phyloP scores from a whole-genome alignment of 768 basidiomycete genomes.

The Pholiota molesta region DNA sequence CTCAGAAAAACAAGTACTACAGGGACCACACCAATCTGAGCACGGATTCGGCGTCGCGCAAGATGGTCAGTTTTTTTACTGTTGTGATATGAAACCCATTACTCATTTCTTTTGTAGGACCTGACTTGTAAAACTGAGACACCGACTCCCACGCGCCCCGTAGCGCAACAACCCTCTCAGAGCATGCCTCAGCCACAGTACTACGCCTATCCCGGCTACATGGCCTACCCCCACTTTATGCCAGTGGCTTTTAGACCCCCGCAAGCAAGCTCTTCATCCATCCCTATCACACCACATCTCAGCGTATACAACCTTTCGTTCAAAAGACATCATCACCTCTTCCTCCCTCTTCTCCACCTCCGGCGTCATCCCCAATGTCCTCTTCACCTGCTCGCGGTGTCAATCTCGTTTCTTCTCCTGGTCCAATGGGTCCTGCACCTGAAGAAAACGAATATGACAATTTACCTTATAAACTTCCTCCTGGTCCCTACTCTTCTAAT shows the following conservation, averaged over 20 bases:
- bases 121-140: conserved; percentile 44
- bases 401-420: conserved; percentile 85
- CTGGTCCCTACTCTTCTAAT: conserved; percentile 76
- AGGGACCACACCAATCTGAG: conserved; percentile 51
- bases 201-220: conserved; percentile 43
- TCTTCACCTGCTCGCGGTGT: conserved; percentile 65
- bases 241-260: conserved; percentile 34
- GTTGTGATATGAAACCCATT: conserved; percentile 21
- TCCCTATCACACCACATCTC: conserved; percentile 52
- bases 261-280: conserved; percentile 32
- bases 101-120: conserved; percentile 26
- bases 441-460: conserved; percentile 66
- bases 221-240: conserved; percentile 41
- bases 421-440: conserved; percentile 70
- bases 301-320: conserved; percentile 39
- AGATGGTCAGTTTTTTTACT: conserved; percentile 26
- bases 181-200: conserved; percentile 33
- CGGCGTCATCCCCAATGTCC: conserved; percentile 54
- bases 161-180: conserved; percentile 27
- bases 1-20: conserved; percentile 65
- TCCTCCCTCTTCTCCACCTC: conserved; percentile 63
- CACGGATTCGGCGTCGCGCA: conserved; percentile 29
- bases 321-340: conserved; percentile 46
- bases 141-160: conserved; percentile 44
- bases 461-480: conserved; percentile 77